Evolutionary conservation across 2,329 filamentous ascomycete species (phyloP), one percentile per base, ranked within the genome.

Genomic region (Aureobasidium sp.): DNA sequence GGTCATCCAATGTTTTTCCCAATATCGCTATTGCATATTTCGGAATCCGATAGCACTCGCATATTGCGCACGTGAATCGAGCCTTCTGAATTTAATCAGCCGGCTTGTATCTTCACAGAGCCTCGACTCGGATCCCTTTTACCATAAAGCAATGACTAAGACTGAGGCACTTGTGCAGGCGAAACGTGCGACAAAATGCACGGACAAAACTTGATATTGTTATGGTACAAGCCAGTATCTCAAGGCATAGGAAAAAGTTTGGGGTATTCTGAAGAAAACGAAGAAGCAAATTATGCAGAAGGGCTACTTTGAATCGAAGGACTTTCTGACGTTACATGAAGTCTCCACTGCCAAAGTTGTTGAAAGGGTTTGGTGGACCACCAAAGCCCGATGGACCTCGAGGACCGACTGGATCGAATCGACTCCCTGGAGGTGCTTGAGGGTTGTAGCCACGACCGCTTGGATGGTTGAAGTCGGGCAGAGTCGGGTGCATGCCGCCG

Each of bases 401-500:
- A 0, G 90, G 90, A 0, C 88, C 89, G 23, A 92, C 75, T 2
- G 93, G 93, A 77, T 97, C 94, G 76, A 90, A 97, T 65, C 94
- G 80, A n/a, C 91, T 87, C 1, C 94, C 94, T 1, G 90, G 91
- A 4, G 94, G 94, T 29, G 84, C 86, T 70, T 86, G 87, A 1
- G 87, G 85, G 69, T 92, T 82, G 68, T 82, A 87, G 0, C 74
- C 73, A 37, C 74, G 73, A 2, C 78, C 76, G 1, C 77, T 74
- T 1, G 78, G 79, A 7, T 81, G 81, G 70, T 96, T 96, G 50
- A 96, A 74, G 69, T 97, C 92, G 67, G 96, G 90, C 71, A 96
- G 94, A 0, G 92, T 95, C 0, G 94, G 94, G 73, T 96, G 89
- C 94, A 99, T 99, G 0, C 94, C 94, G 13, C 87, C 85, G 11